Evolutionary conservation across 129 eudicot species (phyloP).

Genomic region (Flaveria trinervia): DNA sequence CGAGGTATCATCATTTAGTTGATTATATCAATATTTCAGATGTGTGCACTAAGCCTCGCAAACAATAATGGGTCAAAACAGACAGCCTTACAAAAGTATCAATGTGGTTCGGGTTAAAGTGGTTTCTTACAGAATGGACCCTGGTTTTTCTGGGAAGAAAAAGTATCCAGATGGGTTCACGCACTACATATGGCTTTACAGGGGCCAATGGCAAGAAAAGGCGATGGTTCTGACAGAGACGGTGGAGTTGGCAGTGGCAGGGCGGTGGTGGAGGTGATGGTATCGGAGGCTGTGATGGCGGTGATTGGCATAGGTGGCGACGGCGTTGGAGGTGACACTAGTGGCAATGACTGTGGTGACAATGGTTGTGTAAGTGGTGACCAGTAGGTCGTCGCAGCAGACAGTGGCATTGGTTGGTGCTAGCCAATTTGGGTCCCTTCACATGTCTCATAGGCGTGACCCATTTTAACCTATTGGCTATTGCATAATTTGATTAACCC

Average conservation of each 20-base stretch:
- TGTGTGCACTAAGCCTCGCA: constrained; percentile 9
- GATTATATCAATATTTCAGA: constrained; percentile 8
- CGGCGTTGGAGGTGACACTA: not conserved
- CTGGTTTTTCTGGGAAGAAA: not conserved
- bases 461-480: no score
- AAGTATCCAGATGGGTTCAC: no score
- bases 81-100: not conserved
- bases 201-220: no score
- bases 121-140: not conserved
- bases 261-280: not conserved
- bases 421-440: no score
- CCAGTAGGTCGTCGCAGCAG: no score
- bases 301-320: not conserved
- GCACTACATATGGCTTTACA: no score
- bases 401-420: no score
- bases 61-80: not conserved
- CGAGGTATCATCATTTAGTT: not conserved
- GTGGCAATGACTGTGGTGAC: no score
- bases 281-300: not conserved
- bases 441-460: no score
- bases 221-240: no score
- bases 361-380: no score
- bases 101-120: no score
- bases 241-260: not conserved
- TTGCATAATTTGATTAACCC: not conserved